These are phyloP conservation scores for Leccinum ponderosum DNA, from an alignment of 1,284 basidiomycete species.

Conservation along the genomic window DNA sequence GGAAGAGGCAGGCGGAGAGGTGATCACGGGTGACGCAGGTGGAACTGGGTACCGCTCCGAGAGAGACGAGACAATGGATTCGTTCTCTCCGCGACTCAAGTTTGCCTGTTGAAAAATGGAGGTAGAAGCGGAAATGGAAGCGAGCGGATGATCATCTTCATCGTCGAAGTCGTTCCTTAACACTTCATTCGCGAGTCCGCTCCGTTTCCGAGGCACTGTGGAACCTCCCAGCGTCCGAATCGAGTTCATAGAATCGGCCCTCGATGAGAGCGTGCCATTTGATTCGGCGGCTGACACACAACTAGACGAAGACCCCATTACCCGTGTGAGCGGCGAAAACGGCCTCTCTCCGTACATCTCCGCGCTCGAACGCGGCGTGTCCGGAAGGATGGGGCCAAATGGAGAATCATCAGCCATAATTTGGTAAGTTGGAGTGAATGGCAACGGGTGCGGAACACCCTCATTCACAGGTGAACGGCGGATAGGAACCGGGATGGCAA, in stretches of 20 bases:
- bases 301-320: constrained; percentile 20
- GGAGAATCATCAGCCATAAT: constrained; percentile 27
- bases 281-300: constrained; percentile 5
- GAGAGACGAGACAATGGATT: constrained; percentile 27
- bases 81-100: neutral
- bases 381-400: constrained; percentile 32
- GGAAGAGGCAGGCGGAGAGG: constrained; percentile 29
- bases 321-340: constrained; percentile 28
- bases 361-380: constrained; percentile 32
- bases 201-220: constrained; percentile 15
- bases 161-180: neutral
- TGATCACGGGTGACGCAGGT: constrained; percentile 28
- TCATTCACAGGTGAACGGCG: neutral
- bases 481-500: constrained; percentile 12
- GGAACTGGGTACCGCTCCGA: constrained; percentile 36
- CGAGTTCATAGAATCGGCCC: constrained; percentile 17
- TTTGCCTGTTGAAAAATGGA: neutral
- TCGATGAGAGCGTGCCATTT: constrained; percentile 10
- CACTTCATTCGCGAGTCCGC: constrained; percentile 23
- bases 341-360: constrained; percentile 30
- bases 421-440: constrained; percentile 22
- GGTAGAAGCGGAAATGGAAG: constrained; percentile 2
- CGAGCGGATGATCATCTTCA: constrained; percentile 1
- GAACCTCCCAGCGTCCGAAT: constrained; percentile 14
- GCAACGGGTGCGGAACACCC: constrained; percentile 7